Evolutionary conservation across 441 rosid species (phyloP).

Genomic region (Bocquillonia castaneifolia): DNA sequence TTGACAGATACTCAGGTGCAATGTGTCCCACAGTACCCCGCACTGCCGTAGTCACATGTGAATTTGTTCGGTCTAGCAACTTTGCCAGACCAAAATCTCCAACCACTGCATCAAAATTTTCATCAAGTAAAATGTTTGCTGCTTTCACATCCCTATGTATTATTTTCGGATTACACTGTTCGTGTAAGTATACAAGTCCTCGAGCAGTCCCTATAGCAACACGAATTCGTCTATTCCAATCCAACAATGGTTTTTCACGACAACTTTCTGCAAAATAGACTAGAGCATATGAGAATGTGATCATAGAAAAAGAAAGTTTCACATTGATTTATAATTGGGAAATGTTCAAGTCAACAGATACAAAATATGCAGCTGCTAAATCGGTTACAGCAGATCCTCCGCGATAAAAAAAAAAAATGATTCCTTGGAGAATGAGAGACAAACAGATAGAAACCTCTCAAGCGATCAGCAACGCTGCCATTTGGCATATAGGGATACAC

Average conservation of each 20-base stretch:
- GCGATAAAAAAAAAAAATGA: no score
- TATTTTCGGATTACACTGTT: slow-evolving; percentile 84
- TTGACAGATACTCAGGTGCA: slow-evolving; percentile 90
- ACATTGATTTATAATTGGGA: no score
- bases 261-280: slow-evolving; percentile 40
- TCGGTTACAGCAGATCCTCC: no score
- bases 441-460: slow-evolving; percentile 50
- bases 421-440: not conserved
- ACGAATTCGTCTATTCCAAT: slow-evolving; percentile 68
- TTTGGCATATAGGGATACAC: slow-evolving; percentile 94
- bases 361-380: not conserved
- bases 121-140: slow-evolving; percentile 81
- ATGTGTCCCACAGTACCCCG: slow-evolving; percentile 92
- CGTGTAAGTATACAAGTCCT: slow-evolving; percentile 84
- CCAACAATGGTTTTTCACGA: slow-evolving; percentile 59
- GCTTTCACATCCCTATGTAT: slow-evolving; percentile 94
- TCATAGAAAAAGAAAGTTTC: no score
- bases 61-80: slow-evolving; percentile 67
- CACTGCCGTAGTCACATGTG: slow-evolving; percentile 86
- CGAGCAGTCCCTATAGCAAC: slow-evolving; percentile 78
- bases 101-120: slow-evolving; percentile 82
- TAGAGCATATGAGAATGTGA: not conserved
- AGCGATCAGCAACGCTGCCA: slow-evolving; percentile 89
- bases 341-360: not conserved
- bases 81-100: slow-evolving; percentile 93